Evolutionary conservation across 257 asterid species (phyloP).

Genomic region (Petunia secreta): DNA sequence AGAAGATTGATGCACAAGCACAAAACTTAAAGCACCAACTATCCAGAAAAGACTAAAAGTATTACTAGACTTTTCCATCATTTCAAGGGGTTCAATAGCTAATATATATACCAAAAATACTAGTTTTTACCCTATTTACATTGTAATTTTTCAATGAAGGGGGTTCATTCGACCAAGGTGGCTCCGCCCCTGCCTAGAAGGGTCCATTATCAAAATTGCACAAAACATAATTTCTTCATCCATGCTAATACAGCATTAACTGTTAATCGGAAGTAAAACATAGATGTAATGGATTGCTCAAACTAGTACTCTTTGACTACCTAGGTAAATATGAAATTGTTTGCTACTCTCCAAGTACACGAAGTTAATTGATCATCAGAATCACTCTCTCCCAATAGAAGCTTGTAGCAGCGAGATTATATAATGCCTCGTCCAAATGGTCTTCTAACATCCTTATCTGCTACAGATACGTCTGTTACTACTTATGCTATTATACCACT

Average conservation of each 20-base stretch:
- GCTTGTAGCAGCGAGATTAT: not conserved
- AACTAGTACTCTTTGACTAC: conserved; percentile 1
- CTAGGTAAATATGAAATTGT: not conserved
- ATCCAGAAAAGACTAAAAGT: not conserved
- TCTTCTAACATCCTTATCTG: not conserved
- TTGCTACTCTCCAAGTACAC: not conserved
- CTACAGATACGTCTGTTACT: conserved; percentile 1
- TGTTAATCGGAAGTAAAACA: not conserved
- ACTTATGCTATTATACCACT: not conserved
- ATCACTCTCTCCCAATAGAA: not conserved
- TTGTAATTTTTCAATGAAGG: no score
- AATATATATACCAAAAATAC: no score
- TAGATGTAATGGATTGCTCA: not conserved
- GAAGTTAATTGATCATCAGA: not conserved
- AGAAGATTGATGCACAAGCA: no score
- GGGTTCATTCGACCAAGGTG: no score
- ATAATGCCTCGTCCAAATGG: not conserved
- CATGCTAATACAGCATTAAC: not conserved
- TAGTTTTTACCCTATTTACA: no score
- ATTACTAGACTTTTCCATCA: no score
- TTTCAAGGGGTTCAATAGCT: no score
- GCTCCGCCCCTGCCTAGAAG: not conserved
- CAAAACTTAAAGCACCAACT: not conserved
- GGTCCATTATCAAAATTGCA: not conserved
- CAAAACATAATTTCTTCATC: not conserved